Evolutionary conservation across 2,329 filamentous ascomycete species (phyloP), one percentile per base, ranked within the genome.

Genomic region (Rutstroemia sydowiana): DNA sequence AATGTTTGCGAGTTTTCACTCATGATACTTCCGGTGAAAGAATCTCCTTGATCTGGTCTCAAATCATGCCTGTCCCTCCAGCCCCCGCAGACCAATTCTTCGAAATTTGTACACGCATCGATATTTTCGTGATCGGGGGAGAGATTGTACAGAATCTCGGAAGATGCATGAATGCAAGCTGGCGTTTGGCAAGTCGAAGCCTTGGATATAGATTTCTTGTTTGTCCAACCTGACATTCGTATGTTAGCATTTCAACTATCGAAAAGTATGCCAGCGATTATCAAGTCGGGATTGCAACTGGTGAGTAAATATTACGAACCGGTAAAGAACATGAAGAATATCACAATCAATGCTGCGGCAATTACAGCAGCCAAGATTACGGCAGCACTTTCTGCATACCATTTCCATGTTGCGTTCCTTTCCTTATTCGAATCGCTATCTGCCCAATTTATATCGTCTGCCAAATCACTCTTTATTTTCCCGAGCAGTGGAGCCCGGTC

Each of bases 61-160:
- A 87, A 75, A 60, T 86, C 82, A 67, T 87, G 78, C 9, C 71
- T 73, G 20, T 79, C 72, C 48, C 76, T 72, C 77, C 83, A 88
- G 10, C 84, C 84, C 51, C 81, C 82, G 59, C 84, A 87, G 18
- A 81, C 81, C 51, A 82, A 75, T 63, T 82, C 72, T 54, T 86
- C 81, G 54, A 88, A 88, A 61, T 87, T 69, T n/a, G 73, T 76
- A 60, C 85, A 88, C 1, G 85, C 78, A 62, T 88, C 82, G 36
- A 88, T 70, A 2, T 78, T 67, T 54, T 77, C 71, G 65, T 85
- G 82, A 46, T 81, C 70, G 7, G 81, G 77, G 14, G 80, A 77
- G 13, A 85, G 68, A 54, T 81, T 84, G 57, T 80, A 77, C 8
- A 84, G 71, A 36, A 85, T 75, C 56, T 78, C 75, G 11, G 79